Evolutionary conservation across 148 eudicot species (phyloP), one percentile per base, ranked within the genome.

Genomic region (Cornus suecica): DNA sequence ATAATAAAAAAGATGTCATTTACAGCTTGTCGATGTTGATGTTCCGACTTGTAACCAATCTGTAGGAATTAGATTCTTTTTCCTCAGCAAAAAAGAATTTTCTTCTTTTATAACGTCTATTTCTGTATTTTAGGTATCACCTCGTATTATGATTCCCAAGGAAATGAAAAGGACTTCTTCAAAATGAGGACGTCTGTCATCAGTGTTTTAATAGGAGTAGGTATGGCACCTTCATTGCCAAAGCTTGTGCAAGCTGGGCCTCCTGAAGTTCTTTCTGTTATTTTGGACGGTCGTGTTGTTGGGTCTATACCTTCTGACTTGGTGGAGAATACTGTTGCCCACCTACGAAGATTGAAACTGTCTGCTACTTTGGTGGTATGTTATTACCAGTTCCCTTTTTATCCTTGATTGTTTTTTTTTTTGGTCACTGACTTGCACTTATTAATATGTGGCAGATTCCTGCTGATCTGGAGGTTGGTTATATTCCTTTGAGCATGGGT

Each of bases 391-490:
- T 72, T 77, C 28, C 32, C 69, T 66, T 65, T 24, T 58, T n/a
- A n/a, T n/a, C n/a, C n/a, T n/a, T n/a, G n/a, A n/a, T n/a, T n/a
- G n/a, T n/a, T n/a, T n/a, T n/a, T n/a, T n/a, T n/a, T 60, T 32
- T 31, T 45, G 65, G 22, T 66, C 18, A 77, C 62, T 66, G 51
- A 71, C 63, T 79, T 65, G 25, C 6, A 52, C 70, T 69, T 1
- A 56, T 16, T 27, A 26, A 37, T 63, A 63, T 70, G 11, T 78
- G 69, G 32, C 83, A 94, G 99, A 84, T 94, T 79, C 97, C 97
- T 56, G 79, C 73, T 69, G 99, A 94, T 84, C 82, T 94, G 83
- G 99, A 94, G 86, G 94, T 94, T 76, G 99, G 97, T 70, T 92
- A 89, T 85, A 84, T 92, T 76, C 99, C 97, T 74, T 70, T 90